These are phyloP conservation scores for Cadophora sp. DNA, from an alignment of 2,329 filamentous ascomycete species.

Conservation along the genomic window DNA sequence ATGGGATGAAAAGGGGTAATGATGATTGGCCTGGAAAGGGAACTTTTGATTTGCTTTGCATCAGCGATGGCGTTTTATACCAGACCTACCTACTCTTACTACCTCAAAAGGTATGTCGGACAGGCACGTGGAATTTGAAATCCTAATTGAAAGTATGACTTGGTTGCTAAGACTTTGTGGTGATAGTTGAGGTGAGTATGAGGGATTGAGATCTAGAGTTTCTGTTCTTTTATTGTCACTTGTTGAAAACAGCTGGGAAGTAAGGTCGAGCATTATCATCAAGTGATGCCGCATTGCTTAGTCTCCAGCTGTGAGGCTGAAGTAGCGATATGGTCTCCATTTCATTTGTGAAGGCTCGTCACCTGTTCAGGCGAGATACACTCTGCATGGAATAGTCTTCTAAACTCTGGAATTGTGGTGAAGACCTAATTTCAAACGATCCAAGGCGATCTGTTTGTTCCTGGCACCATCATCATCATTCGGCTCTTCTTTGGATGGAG, in stretches of 20 bases:
- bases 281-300: no score
- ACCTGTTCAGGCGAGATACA: no score
- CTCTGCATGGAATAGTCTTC: no score
- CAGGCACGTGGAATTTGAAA: slow-evolving; percentile 8
- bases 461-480: background rate
- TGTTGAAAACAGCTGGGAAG: no score
- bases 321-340: no score
- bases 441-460: background rate
- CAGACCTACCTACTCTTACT: slow-evolving; percentile 5
- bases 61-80: slow-evolving; percentile 32
- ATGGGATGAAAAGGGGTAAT: slow-evolving; percentile 6
- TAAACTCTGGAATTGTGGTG: no score
- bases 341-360: no score
- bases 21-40: background rate
- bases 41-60: slow-evolving; percentile 20
- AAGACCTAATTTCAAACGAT: no score
- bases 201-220: background rate
- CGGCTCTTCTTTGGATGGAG: background rate
- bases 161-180: background rate
- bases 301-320: no score
- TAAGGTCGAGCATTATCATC: no score
- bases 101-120: slow-evolving; percentile 4
- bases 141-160: background rate
- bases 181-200: background rate
- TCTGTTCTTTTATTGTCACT: background rate